These are phyloP conservation scores for Elongisporangium anandrum DNA, from an alignment of 352 stramenopile species.

Conservation along the genomic window DNA sequence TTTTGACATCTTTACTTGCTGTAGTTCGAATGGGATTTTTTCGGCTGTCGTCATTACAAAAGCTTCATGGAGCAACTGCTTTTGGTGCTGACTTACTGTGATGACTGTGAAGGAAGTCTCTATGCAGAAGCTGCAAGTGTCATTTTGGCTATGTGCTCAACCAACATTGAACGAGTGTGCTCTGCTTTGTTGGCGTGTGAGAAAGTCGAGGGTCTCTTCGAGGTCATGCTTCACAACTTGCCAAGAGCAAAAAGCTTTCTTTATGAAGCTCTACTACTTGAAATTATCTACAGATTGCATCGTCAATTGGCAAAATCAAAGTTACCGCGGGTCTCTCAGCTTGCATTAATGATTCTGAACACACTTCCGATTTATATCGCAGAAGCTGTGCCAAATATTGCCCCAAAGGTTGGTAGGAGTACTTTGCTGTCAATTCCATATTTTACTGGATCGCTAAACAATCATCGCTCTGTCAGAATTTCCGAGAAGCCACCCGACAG, in stretches of 20 bases:
- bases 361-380: constrained; percentile 14
- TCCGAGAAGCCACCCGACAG: constrained; percentile 22
- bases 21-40: constrained; percentile 44
- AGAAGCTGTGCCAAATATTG: constrained; percentile 10
- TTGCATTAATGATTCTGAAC: constrained; percentile 5
- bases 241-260: constrained; percentile 28
- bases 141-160: constrained; percentile 30
- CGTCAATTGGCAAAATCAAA: constrained; percentile 15
- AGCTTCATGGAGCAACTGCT: constrained; percentile 20
- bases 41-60: constrained; percentile 11
- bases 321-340: neutral
- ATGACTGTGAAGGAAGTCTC: constrained; percentile 18
- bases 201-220: constrained; percentile 3
- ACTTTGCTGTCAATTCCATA: neutral
- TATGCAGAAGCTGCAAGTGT: constrained; percentile 20
- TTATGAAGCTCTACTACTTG: constrained; percentile 25
- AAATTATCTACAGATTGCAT: constrained; percentile 24
- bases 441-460: neutral
- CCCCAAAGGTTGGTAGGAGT: constrained; percentile 17
- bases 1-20: neutral
- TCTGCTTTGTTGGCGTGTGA: constrained; percentile 7
- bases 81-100: constrained; percentile 15
- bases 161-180: constrained; percentile 13
- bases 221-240: constrained; percentile 13
- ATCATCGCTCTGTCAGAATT: constrained; percentile 11